Conservation (phyloP, 768 basidiomycete species). For the Termitomyces sp. region DNA sequence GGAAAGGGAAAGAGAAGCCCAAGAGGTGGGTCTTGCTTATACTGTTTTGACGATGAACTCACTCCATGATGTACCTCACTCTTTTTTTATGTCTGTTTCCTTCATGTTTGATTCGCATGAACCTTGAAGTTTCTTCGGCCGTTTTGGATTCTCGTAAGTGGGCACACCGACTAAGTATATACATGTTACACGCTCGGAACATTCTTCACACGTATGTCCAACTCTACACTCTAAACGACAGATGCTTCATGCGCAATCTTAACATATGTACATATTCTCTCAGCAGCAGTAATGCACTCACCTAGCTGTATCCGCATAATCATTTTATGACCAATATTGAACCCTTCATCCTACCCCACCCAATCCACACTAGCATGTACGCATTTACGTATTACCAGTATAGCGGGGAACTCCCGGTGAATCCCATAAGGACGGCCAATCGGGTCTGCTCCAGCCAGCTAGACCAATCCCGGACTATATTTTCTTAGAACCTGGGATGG, state of each 20-base stretch:
- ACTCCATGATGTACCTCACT: background rate
- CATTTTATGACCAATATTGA: background rate
- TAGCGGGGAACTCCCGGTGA: background rate
- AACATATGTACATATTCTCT: background rate
- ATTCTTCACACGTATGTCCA: background rate
- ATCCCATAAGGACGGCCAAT: background rate
- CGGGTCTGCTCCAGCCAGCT: background rate
- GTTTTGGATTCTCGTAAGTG: background rate
- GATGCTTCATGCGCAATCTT: background rate
- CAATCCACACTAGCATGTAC: background rate
- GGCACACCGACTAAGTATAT: background rate
- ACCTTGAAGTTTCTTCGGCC: constrained; percentile 1
- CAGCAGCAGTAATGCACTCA: background rate
- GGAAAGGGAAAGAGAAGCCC: constrained; percentile 4
- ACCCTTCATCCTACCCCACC: background rate
- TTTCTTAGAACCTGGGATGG: no score
- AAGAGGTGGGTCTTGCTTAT: constrained; percentile 4
- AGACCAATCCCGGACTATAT: no score
- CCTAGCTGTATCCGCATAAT: no score
- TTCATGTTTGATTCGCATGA: background rate
- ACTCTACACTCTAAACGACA: background rate
- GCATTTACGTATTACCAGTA: background rate
- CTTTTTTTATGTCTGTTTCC: background rate
- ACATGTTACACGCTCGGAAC: background rate
- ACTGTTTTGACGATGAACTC: background rate